Evolutionary conservation across 176 grass and related monocot species (phyloP), one percentile per base, ranked within the genome.

Genomic region (Musa acuminata): DNA sequence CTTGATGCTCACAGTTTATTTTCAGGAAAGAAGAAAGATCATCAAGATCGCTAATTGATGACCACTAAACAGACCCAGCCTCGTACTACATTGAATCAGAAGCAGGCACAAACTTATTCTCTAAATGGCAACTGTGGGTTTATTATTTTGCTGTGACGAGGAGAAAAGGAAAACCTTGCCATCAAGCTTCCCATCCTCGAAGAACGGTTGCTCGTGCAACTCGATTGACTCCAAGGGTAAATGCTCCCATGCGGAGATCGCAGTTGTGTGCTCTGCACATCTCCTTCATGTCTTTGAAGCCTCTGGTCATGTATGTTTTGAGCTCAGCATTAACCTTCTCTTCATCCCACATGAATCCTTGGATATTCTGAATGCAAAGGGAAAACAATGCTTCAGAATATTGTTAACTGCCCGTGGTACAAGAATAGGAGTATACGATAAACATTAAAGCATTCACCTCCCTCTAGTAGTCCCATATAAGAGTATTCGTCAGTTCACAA

Each of bases 301-400:
- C 87, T 23, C 84, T 86, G 49, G 72, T 89, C 83, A 96, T 92
- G 84, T 96, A 96, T 35, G 83, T 92, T 85, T 62, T 85, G 16
- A 96, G 87, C 78, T 96, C 89, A n/a, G 43, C 48, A 72, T 96
- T 96, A 77, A 96, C 89, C 84, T 96, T 92, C 72, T 92, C 83
- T 78, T 96, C 92, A 52, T 89, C 89, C 92, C 92, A 96, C 92
- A 96, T 92, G 82, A 96, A 96, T 53, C 92, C 92, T 82, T 96
- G 92, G 43, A 96, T 96, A 84, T 96, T 96, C 89, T 96, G 84
- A 55, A 85, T 77, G 16, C 27, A 21, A 43, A 62, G 27, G 53
- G 14, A 62, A 48, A n/a, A 35, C 22, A 24, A 11, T 6, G 35
- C 50, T 67, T 16, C 1, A 13, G 22, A 49, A 4, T 17, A 9